Conservation (phyloP, 805 yeast genomes). For the Ogataea polymorpha region DNA sequence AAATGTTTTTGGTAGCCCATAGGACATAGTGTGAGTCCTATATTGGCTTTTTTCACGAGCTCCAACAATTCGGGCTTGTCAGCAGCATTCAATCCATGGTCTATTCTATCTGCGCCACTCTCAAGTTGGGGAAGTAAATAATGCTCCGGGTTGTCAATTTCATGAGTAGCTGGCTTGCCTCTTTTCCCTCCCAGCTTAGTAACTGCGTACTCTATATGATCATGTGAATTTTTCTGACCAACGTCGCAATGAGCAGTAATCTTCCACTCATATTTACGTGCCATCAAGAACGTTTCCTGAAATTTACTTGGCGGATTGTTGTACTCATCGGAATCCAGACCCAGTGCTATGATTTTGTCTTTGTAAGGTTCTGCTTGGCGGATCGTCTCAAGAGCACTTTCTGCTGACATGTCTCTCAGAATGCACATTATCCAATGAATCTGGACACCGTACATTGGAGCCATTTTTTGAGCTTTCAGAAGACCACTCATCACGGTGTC, state of each 20-base stretch:
- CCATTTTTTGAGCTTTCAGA: slow-evolving; percentile 39
- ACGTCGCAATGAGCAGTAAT: slow-evolving; percentile 45
- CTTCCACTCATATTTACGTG: slow-evolving; percentile 35
- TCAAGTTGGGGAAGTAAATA: slow-evolving; percentile 11
- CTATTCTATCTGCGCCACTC: slow-evolving; percentile 39
- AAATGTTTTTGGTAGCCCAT: slow-evolving; percentile 32
- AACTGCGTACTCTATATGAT: slow-evolving; percentile 31
- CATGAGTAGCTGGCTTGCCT: slow-evolving; percentile 29
- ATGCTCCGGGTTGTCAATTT: slow-evolving; percentile 27
- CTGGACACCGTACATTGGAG: slow-evolving; percentile 36
- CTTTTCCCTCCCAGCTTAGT: slow-evolving; percentile 18
- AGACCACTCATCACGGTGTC: slow-evolving; percentile 40
- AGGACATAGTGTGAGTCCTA: slow-evolving; percentile 42
- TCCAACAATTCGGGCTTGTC: slow-evolving; percentile 34
- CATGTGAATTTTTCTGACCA: slow-evolving; percentile 43
- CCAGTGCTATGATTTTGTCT: slow-evolving; percentile 41
- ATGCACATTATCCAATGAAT: slow-evolving; percentile 44
- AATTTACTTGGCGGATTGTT: slow-evolving; percentile 43
- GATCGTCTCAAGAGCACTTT: slow-evolving; percentile 38
- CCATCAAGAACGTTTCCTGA: slow-evolving; percentile 35
- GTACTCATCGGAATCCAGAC: slow-evolving; percentile 43
- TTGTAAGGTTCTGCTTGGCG: slow-evolving; percentile 30
- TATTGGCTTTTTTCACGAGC: slow-evolving; percentile 33
- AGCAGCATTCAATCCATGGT: slow-evolving; percentile 42
- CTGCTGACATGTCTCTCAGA: slow-evolving; percentile 42